Base-by-base conservation (phyloP, 148 eudicot genomes). In the Polygonum maritimum region DNA sequence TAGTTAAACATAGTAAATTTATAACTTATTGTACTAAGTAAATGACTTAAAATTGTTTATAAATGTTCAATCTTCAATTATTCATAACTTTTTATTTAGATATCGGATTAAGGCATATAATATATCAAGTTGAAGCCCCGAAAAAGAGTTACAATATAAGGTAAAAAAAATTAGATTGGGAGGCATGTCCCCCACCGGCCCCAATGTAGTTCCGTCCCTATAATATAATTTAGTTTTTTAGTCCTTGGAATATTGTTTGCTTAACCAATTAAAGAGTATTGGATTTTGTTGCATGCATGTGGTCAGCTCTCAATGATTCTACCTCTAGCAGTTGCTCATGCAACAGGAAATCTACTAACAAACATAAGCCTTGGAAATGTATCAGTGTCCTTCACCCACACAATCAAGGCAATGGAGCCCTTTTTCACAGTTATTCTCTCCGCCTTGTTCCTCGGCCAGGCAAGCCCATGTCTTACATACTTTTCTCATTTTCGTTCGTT, bases 361-460 rank as follows among this genome's bases (percentile, higher is more conserved):
- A 93, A 91, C 71, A 87, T 93, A 96, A 93, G 98, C 77, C 91
- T 93, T 52, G 96, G 98, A 69, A 87, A 89, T 85, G 98, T 93
- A 83, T 86, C 98, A 15, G 97, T 93, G 69, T 93, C 98, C 22
- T 93, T 93, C 78, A 93, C 98, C 9, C 98, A 93, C 90, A 93
- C 97, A 33, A 89, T 95, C 65, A 95, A 95, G 81, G 99, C 99
- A 62, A 90, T 91, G 94, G 99, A 95, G 84, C 99, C 99, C 18
- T 95, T 95, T 77, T 95, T 95, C 92, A 97, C 71, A 5, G 71
- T 67, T 36, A 11, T 67, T 35, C 71, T 67, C 15, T 67, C 71
- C 21, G 44, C 71, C 45, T 14, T 67, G 0, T 67, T 67, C 71
- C 71, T 67, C 21, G 71, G 45, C n/a, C 71, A 67, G 71, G 71